Evolutionary conservation across 2,329 filamentous ascomycete species (phyloP).

Genomic region (Calonectria montana): DNA sequence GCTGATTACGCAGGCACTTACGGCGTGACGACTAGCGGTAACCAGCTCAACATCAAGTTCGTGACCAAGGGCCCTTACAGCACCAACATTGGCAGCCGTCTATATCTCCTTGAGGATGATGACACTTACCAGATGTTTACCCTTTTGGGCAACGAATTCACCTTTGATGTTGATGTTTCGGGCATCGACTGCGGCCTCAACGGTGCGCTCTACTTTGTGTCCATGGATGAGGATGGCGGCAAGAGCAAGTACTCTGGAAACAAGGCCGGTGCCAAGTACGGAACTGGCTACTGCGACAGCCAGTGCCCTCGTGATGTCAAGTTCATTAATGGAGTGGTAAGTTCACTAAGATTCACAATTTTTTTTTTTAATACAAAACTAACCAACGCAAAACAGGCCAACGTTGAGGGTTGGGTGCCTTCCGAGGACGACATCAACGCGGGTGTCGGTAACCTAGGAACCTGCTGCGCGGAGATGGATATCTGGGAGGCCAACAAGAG

Average conservation of each 20-base stretch:
- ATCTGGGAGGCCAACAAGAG: conserved; percentile 75
- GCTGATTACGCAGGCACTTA: conserved; percentile 64
- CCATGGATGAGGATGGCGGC: conserved; percentile 71
- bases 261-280: conserved; percentile 67
- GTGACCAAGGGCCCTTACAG: conserved; percentile 62
- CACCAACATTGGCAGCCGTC: conserved; percentile 64
- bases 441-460: conserved; percentile 63
- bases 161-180: conserved; percentile 78
- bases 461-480: conserved; percentile 74
- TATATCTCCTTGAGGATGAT: conserved; percentile 73
- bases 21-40: conserved; percentile 64
- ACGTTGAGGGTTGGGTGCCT: conserved; percentile 62
- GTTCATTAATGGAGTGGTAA: conserved; percentile 65
- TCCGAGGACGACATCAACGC: conserved; percentile 66
- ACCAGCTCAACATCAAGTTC: conserved; percentile 66
- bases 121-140: conserved; percentile 74
- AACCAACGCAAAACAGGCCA: conserved; percentile 52
- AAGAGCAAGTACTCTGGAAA: conserved; percentile 61
- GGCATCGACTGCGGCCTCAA: conserved; percentile 77
- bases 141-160: conserved; percentile 75
- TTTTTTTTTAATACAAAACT: background rate
- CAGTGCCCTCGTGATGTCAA: conserved; percentile 67
- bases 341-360: conserved; percentile 28
- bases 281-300: conserved; percentile 66
- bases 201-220: conserved; percentile 75